Evolutionary conservation across 305 asterid genomes (phyloP), one percentile per base, ranked within the genome.

Genomic region (Caryopteris hybrid): DNA sequence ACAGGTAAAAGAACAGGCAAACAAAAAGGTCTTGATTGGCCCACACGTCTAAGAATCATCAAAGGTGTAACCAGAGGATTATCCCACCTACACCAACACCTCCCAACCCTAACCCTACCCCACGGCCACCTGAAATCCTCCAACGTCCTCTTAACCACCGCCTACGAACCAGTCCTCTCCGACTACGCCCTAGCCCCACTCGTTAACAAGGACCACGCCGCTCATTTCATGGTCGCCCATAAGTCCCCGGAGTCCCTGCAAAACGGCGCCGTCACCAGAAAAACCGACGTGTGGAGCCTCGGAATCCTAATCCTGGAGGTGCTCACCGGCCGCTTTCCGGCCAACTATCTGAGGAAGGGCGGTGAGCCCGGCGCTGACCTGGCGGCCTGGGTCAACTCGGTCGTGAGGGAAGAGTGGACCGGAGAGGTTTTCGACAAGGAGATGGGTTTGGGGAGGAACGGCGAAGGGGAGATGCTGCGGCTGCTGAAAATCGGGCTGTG

Each of bases 111-210:
- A 5, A 12, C 79, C 9, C 79, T 85, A 0, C 91, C 95, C 0
- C 91, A 85, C 31, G 95, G 95, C 22, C 84, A 87, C 65, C 81
- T 87, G 12, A 87, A 87, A 56, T 87, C 95, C 0, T 87, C 95
- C 0, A 87, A 87, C 56, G 86, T 85, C 17, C 86, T 85, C 0
- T 45, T 87, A 0, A 74, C 76, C 70, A 1, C 59, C 36, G 55
- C 51, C 1, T 73, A 57, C n/a, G 80, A 73, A 20, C 78, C 91
- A 16, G 20, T 85, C 5, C 62, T 87, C 8, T 74, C 79, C 3
- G 95, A 87, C 42, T 87, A 83, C 20, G 86, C 84, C 0, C 73
- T 83, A 10, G 70, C 64, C 0, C 89, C 91, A 1, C 78, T 87
- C 51, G 78, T 80, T 43, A 83, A 83, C 73, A 76, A 63, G 70